These are phyloP conservation scores for Diaporthe citri DNA, from an alignment of 2,329 filamentous ascomycete genomes.

Conservation along the genomic window DNA sequence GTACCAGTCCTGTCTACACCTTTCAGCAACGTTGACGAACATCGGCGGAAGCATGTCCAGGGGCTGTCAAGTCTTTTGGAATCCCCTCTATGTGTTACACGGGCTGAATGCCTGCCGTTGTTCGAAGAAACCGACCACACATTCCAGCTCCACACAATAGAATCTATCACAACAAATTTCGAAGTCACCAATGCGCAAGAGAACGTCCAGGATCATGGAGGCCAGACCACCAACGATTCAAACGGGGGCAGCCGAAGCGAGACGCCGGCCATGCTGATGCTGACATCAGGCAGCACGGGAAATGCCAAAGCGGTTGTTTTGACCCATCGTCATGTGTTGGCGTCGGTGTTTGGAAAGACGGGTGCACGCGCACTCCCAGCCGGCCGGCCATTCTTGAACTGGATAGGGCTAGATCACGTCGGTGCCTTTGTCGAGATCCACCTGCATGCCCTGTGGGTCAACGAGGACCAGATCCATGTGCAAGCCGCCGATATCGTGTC, in stretches of 20 bases:
- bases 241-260: neutral
- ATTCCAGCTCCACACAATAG: neutral
- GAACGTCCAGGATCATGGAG: too few relatives aligned
- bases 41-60: constrained; percentile 41
- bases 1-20: constrained; percentile 42
- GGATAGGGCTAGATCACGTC: constrained; percentile 67
- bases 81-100: neutral
- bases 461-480: constrained; percentile 60
- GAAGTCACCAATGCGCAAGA: too few relatives aligned
- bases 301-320: constrained; percentile 63
- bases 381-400: constrained; percentile 57
- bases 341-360: constrained; percentile 56
- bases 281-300: constrained; percentile 66
- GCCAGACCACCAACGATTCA: too few relatives aligned
- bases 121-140: neutral
- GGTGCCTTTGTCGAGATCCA: constrained; percentile 66
- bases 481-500: constrained; percentile 54
- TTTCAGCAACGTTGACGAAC: constrained; percentile 40
- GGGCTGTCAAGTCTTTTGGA: neutral
- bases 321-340: constrained; percentile 56
- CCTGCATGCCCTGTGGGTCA: constrained; percentile 58
- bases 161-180: neutral
- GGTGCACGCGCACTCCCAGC: constrained; percentile 43
- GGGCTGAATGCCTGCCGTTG: neutral
- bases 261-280: constrained; percentile 55